Conservation (phyloP, 352 stramenopile genomes). For the Globisporangium cystogenes region DNA sequence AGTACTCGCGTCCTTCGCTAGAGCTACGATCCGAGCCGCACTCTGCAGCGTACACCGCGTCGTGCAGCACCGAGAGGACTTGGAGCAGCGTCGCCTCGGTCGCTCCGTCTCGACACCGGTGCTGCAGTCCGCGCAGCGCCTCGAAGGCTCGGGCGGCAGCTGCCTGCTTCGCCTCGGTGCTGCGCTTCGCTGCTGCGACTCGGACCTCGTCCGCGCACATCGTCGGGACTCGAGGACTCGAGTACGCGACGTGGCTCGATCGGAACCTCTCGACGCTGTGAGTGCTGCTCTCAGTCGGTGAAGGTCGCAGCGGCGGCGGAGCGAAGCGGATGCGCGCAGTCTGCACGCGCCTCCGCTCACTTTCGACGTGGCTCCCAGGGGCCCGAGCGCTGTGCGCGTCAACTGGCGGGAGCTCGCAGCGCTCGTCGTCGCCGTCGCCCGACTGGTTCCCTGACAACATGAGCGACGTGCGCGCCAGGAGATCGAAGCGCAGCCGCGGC, state of each 20-base stretch:
- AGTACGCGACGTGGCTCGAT: too few species aligned
- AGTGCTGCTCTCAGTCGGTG: too few species aligned
- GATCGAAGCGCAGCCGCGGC: conserved; percentile 7
- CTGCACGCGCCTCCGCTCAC: not conserved
- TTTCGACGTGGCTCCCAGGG: not conserved
- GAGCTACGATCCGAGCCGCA: too few species aligned
- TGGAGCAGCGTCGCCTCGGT: conserved; percentile 28
- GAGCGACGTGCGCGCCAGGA: conserved; percentile 3
- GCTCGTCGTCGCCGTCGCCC: not conserved
- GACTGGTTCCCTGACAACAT: not conserved
- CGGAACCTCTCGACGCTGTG: too few species aligned
- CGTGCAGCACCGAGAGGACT: conserved; percentile 13
- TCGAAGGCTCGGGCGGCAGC: conserved; percentile 30
- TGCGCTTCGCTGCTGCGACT: not conserved
- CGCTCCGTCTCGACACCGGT: conserved; percentile 9
- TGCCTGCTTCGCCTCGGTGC: conserved; percentile 6
- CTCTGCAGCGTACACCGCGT: conserved; percentile 15
- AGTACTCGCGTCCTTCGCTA: conserved; percentile 11
- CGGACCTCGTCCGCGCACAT: not conserved
- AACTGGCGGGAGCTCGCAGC: not conserved
- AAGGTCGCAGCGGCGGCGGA: conserved; percentile 4
- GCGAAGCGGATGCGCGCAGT: conserved; percentile 24
- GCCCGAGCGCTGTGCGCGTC: not conserved
- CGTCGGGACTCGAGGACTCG: not conserved
- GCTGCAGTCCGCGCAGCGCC: conserved; percentile 19